phyloP scores from a whole-genome alignment of 1,284 basidiomycete species.

The Abortiporus biennis region DNA sequence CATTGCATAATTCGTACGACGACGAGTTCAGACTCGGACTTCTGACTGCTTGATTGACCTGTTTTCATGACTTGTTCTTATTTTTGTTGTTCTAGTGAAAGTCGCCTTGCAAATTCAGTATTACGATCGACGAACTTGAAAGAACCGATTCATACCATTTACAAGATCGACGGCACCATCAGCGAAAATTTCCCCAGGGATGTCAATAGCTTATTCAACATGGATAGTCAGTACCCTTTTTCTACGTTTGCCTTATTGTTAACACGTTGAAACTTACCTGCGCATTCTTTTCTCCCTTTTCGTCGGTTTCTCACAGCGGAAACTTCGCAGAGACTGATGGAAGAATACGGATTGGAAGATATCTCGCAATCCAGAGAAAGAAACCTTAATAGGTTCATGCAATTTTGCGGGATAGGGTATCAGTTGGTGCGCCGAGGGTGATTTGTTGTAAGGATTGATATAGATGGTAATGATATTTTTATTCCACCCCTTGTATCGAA shows the following conservation, averaged over 20 bases:
- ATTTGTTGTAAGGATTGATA: too few species aligned
- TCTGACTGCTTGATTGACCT: background rate
- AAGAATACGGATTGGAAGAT: slow-evolving; percentile 34
- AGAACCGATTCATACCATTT: slow-evolving; percentile 37
- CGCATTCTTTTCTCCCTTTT: background rate
- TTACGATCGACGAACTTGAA: slow-evolving; percentile 34
- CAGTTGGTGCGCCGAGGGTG: slow-evolving; percentile 27
- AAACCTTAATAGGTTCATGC: slow-evolving; percentile 46
- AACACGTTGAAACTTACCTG: background rate
- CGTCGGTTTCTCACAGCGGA: slow-evolving; percentile 19
- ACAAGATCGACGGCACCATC: slow-evolving; percentile 36
- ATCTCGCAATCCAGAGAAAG: slow-evolving; percentile 25
- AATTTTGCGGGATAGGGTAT: slow-evolving; percentile 43
- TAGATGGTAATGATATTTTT: too few species aligned
- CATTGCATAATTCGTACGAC: slow-evolving; percentile 48
- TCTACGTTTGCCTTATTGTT: too few species aligned
- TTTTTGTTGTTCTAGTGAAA: slow-evolving; percentile 34
- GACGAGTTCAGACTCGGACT: background rate
- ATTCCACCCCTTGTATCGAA: too few species aligned
- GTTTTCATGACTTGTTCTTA: background rate
- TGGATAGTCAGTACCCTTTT: slow-evolving; percentile 33
- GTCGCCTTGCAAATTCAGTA: slow-evolving; percentile 41
- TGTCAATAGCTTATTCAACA: slow-evolving; percentile 36
- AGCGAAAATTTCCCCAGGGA: slow-evolving; percentile 40
- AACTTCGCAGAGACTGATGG: slow-evolving; percentile 31